phyloP scores from a whole-genome alignment of 768 basidiomycete species.

The Tephrocybe sp. region DNA sequence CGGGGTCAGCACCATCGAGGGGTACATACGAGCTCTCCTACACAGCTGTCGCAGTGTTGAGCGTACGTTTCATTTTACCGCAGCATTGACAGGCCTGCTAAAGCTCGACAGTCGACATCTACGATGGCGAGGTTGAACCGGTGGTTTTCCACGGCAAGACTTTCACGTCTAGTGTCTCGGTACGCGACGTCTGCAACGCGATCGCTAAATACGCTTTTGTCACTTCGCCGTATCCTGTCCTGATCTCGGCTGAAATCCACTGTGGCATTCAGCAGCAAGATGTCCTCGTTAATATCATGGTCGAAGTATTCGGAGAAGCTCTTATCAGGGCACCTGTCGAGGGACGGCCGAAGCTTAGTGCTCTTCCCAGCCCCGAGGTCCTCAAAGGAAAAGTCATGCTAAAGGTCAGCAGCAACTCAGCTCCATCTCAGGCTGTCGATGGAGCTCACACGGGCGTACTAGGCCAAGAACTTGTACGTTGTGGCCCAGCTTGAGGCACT shows the following conservation, averaged over 20 bases:
- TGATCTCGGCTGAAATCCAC: constrained; percentile 93
- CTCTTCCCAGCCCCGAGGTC: constrained; percentile 82
- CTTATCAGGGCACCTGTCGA: constrained; percentile 42
- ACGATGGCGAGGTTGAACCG: constrained; percentile 84
- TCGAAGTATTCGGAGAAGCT: constrained; percentile 40
- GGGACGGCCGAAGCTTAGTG: constrained; percentile 43
- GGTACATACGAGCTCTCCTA: constrained; percentile 89
- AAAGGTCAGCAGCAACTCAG: constrained; percentile 51
- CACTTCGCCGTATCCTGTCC: constrained; percentile 86
- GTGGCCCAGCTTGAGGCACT: constrained; percentile 58
- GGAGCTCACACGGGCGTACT: neutral
- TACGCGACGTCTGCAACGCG: constrained; percentile 80
- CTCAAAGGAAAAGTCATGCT: constrained; percentile 78
- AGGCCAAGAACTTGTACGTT: constrained; percentile 76
- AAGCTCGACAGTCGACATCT: constrained; percentile 75
- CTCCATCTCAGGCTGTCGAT: neutral
- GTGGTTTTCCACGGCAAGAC: constrained; percentile 90
- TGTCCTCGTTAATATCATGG: constrained; percentile 75
- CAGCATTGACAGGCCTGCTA: neutral
- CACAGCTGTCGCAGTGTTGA: constrained; percentile 94
- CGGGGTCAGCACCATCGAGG: constrained; percentile 87
- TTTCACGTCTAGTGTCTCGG: constrained; percentile 78
- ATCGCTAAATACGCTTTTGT: constrained; percentile 90
- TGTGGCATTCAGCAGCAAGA: constrained; percentile 81
- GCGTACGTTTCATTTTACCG: constrained; percentile 47